Evolutionary conservation across 129 eudicot genomes (phyloP).

Genomic region (Deinandra increscens): DNA sequence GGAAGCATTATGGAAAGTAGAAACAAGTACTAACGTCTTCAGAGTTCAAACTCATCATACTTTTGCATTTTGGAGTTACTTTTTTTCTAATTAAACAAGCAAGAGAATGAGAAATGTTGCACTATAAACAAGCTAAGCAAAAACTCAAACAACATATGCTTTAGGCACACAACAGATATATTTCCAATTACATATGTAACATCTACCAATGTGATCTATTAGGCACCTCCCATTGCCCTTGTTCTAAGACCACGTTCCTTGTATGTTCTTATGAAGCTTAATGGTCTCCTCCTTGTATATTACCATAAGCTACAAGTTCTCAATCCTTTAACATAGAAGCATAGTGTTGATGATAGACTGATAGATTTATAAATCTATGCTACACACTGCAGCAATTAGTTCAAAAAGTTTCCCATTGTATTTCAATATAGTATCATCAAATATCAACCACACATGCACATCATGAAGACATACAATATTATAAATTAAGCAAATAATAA

Average conservation of each 20-base stretch:
- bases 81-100: neutral
- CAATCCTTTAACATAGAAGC: neutral
- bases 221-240: neutral
- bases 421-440: neutral
- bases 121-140: neutral
- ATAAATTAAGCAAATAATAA: neutral
- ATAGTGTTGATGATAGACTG: neutral
- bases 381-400: neutral
- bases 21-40: neutral
- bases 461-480: neutral
- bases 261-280: neutral
- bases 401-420: neutral
- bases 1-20: neutral
- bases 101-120: neutral
- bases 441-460: constrained; percentile 4
- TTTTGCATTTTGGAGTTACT: neutral
- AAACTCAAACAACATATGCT: constrained; percentile 5
- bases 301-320: constrained; percentile 9
- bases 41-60: constrained; percentile 2
- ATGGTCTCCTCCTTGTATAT: constrained; percentile 2
- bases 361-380: neutral
- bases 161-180: neutral
- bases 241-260: neutral
- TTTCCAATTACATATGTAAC: constrained; percentile 1
- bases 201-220: neutral